Conservation (phyloP, 805 yeast species). For the Candida sonorensis region DNA sequence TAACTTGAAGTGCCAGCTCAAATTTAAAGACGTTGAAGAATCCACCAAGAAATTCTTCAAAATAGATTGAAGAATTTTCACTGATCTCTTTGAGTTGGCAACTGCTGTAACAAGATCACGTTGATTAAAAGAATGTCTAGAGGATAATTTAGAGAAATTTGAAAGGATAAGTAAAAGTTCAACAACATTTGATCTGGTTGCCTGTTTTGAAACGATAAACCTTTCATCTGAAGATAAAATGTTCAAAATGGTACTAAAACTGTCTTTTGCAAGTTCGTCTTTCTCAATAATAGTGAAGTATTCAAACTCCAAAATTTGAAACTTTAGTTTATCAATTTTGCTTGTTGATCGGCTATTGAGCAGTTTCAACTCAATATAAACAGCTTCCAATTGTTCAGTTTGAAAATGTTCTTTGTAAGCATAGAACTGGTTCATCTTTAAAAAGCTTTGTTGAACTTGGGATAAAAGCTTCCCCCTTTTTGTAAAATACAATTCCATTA, state of each 20-base stretch:
- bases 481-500: no score
- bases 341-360: constrained; percentile 14
- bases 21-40: constrained; percentile 7
- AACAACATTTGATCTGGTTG: constrained; percentile 11
- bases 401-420: no score
- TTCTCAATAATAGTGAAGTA: no score
- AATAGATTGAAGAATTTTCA: constrained; percentile 48
- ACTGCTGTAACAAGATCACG: constrained; percentile 26
- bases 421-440: no score
- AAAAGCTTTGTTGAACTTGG: background rate
- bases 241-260: constrained; percentile 19
- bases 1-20: constrained; percentile 17
- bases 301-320: constrained; percentile 25
- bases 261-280: no score
- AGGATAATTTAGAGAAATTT: constrained; percentile 28
- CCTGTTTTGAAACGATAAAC: constrained; percentile 21
- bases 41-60: constrained; percentile 32
- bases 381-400: no score
- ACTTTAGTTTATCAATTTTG: constrained; percentile 15
- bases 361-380: no score
- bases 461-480: no score
- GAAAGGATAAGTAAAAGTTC: constrained; percentile 24
- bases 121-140: constrained; percentile 17
- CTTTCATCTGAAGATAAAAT: constrained; percentile 25
- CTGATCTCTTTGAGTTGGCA: constrained; percentile 37